Conservation (phyloP, 148 eudicot genomes). For the Persicaria tinctoria region DNA sequence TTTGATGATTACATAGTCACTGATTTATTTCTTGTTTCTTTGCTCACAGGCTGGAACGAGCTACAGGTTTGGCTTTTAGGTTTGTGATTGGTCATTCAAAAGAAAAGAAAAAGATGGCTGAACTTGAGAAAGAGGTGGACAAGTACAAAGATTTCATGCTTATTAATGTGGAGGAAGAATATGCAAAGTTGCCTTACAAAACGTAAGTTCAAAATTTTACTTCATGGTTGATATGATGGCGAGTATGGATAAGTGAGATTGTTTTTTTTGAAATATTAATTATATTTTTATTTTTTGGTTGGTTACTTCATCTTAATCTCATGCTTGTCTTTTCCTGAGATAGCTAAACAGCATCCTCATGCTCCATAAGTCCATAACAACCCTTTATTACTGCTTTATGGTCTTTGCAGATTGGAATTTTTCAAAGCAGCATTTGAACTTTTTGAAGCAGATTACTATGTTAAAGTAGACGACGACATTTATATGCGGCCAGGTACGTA, state of each 20-base stretch:
- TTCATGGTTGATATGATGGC: neutral
- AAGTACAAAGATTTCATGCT: conserved; percentile 56
- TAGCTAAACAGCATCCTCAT: neutral
- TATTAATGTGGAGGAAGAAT: conserved; percentile 50
- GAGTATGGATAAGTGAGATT: neutral
- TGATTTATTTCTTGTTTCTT: neutral
- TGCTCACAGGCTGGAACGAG: conserved; percentile 49
- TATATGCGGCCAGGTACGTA: conserved; percentile 61
- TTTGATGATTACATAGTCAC: neutral
- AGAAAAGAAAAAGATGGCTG: conserved; percentile 45
- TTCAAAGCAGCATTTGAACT: conserved; percentile 63
- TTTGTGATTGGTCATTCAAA: conserved; percentile 60
- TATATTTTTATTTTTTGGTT: neutral
- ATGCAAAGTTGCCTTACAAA: conserved; percentile 48
- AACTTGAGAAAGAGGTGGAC: conserved; percentile 45
- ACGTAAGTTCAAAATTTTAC: conserved; percentile 28
- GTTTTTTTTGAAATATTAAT: neutral
- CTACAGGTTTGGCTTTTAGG: conserved; percentile 64
- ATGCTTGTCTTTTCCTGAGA: neutral
- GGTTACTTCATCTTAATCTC: neutral
- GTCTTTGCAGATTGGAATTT: conserved; percentile 49
- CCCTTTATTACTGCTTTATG: neutral
- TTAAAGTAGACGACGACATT: conserved; percentile 72
- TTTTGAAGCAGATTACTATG: conserved; percentile 61
- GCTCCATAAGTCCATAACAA: neutral